Evolutionary conservation across 2,329 filamentous ascomycete genomes (phyloP), one percentile per base, ranked within the genome.

Genomic region (Paecilomyces sp.): DNA sequence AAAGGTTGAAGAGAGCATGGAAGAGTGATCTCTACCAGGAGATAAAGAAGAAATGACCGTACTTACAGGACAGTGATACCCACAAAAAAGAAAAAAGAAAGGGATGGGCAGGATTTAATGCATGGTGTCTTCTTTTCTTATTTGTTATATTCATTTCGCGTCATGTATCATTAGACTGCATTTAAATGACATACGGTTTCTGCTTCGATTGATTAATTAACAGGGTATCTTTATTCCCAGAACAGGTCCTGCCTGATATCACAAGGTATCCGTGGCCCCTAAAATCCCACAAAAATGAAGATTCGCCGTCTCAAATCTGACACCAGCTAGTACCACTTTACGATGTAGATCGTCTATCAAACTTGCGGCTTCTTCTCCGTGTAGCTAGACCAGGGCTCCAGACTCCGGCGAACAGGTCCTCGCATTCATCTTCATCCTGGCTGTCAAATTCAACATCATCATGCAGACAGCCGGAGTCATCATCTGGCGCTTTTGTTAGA

Each of bases 391-490:
- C 77, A 15, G 81, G 79, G 61, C 76, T 85, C 85, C 85, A 88
- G 22, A 85, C 77, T 0, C 85, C 85, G 15, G 82, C 77, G 67
- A 88, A 88, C 31, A 88, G 64, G 69, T 87, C 85, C 71, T 88
- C 85, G 61, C 85, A 87, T 71, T 88, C 85, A 61, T 87, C 85
- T 66, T 88, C 85, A 68, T 88, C 85, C 71, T 87, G 81, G 60
- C 81, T 84, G 66, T 88, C 85, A 66, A 88, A 88, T 66, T 85
- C 81, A 2, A 84, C 63, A n/a, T 76, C 73, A 41, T 74, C 66
- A 12, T 61, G 52, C 12, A 66, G 64, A 41, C 61, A 36, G 47
- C 64, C 62, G n/a, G 59, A 58, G 31, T 34, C 57, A 36, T 11
- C 55, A 25, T 59, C 60, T 24, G 25, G 59, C 41, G 59, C 36